Conservation (phyloP, 169 alveolate species). For the Babesia bigemina region DNA sequence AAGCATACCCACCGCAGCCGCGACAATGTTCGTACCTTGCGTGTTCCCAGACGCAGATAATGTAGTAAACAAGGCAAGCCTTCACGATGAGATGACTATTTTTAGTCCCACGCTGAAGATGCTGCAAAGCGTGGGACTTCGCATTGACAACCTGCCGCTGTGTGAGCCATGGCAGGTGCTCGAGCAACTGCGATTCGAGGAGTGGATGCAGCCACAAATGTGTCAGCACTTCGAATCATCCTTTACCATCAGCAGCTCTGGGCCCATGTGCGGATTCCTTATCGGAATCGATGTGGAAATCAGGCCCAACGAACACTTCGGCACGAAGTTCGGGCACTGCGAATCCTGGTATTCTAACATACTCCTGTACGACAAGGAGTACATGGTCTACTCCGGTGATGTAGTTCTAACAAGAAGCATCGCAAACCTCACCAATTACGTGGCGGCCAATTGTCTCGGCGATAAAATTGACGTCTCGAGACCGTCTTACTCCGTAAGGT, state of each 20-base stretch:
- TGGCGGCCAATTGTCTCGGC: slow-evolving; percentile 58
- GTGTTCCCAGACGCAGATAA: slow-evolving; percentile 79
- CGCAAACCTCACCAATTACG: slow-evolving; percentile 74
- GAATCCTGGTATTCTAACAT: slow-evolving; percentile 81
- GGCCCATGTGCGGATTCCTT: slow-evolving; percentile 79
- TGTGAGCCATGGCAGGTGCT: slow-evolving; percentile 54
- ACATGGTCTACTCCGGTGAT: slow-evolving; percentile 67
- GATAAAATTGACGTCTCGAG: slow-evolving; percentile 74
- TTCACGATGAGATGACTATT: slow-evolving; percentile 79
- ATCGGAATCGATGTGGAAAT: slow-evolving; percentile 85
- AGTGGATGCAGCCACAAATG: slow-evolving; percentile 75
- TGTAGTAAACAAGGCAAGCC: slow-evolving; percentile 71
- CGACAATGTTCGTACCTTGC: slow-evolving; percentile 79
- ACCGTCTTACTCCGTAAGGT: slow-evolving; percentile 74
- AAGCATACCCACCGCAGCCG: slow-evolving; percentile 79
- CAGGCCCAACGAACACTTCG: slow-evolving; percentile 82
- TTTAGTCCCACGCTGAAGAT: slow-evolving; percentile 77
- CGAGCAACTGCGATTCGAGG: slow-evolving; percentile 68
- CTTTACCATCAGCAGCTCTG: slow-evolving; percentile 65
- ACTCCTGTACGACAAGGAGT: slow-evolving; percentile 72
- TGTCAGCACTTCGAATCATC: slow-evolving; percentile 73
- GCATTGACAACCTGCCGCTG: slow-evolving; percentile 65
- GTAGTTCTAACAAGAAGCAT: slow-evolving; percentile 65
- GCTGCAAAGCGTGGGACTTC: slow-evolving; percentile 76
- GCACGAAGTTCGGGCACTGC: slow-evolving; percentile 79